Evolutionary conservation across 2,329 filamentous ascomycete genomes (phyloP), one percentile per base, ranked within the genome.

Genomic region (Clonostachys solani): DNA sequence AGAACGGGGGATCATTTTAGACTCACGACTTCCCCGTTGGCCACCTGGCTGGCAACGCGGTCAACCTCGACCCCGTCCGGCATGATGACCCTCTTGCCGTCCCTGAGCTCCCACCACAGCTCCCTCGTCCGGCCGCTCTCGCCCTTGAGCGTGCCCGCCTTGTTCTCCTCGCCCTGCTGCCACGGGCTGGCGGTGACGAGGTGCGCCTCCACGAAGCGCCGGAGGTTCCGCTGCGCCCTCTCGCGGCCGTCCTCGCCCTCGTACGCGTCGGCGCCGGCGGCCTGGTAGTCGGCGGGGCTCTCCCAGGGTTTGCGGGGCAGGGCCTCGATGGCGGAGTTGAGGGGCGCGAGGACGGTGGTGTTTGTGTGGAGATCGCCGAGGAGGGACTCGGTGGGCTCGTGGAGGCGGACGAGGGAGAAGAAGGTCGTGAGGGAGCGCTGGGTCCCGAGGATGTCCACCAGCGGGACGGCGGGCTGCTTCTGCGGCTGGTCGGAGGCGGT

Each of bases 241-340:
- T 90, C 84, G 59, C 86, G 80, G 0, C 91, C 92, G 15, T 81
- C 80, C 1, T 76, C 71, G 0, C 91, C 91, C 42, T 87, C 81
- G 60, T 96, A 96, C 2, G 86, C 89, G 33, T 83, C 68, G 2
- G 77, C 74, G 0, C 89, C 90, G 5, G 87, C 69, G 2, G 66
- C 65, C 5, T 74, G 69, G 62, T 94, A 92, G 54, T 96, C 91
- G 45, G 77, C 67, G 0, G 87, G 81, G 52, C 92, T 74, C 57
- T 87, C 89, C 89, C 89, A 95, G 0, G 92, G 92, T 65, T 96
- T 97, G 45, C 86, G 77, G 1, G 91, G 88, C 19, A 97, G 72
- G 1, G 68, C 72, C 54, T 87, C 86, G 59, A 99, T 82, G 4
- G 85, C 90, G 16, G 80, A 83, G 73, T 99, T 97, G 46, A 88